Evolutionary conservation across 768 basidiomycete species (phyloP).

Genomic region (Trametes cinnabarina): DNA sequence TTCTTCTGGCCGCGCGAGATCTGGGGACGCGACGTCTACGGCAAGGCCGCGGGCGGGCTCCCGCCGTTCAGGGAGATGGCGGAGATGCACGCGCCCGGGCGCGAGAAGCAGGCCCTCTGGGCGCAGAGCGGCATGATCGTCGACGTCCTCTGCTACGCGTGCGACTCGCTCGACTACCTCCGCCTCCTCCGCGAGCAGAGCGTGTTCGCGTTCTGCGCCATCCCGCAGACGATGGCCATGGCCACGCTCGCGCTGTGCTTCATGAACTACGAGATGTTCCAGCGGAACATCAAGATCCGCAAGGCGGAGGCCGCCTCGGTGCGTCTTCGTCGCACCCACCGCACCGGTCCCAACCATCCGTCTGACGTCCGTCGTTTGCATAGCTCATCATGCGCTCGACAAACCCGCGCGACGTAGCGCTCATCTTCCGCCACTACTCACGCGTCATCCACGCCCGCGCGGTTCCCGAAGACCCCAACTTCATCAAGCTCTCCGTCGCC

Average conservation of each 20-base stretch:
- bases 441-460: constrained; percentile 83
- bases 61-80: constrained; percentile 58
- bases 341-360: no score
- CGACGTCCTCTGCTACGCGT: constrained; percentile 81
- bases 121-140: constrained; percentile 87
- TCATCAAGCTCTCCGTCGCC: constrained; percentile 75
- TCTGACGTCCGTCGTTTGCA: not conserved
- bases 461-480: constrained; percentile 79
- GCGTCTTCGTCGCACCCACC: constrained; percentile 27
- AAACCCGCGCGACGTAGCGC: constrained; percentile 88
- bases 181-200: constrained; percentile 83
- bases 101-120: constrained; percentile 67
- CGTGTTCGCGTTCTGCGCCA: constrained; percentile 94
- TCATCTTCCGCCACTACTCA: constrained; percentile 81
- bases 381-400: constrained; percentile 93
- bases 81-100: constrained; percentile 59
- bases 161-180: constrained; percentile 89
- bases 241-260: constrained; percentile 91
- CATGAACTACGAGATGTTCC: constrained; percentile 87
- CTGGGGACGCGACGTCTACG: constrained; percentile 64
- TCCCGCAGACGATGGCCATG: constrained; percentile 93
- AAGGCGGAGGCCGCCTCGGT: constrained; percentile 87
- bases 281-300: constrained; percentile 90
- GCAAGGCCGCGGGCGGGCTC: constrained; percentile 29
- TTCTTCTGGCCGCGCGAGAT: constrained; percentile 96